Evolutionary conservation across 495 filamentous ascomycete species (phyloP).

Genomic region (Tuber umbilicatum): DNA sequence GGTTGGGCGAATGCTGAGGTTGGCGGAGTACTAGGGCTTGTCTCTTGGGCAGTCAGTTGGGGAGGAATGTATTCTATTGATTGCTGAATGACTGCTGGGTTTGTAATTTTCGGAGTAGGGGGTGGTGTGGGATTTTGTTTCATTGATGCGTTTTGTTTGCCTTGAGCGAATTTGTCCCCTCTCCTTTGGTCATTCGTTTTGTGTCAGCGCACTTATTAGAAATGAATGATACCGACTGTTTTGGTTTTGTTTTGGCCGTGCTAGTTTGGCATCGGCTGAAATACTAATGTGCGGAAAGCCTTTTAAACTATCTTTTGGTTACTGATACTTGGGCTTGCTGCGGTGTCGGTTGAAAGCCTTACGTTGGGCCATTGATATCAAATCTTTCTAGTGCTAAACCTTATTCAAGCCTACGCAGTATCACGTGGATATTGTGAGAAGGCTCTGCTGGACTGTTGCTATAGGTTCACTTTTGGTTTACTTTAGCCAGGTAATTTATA

Average conservation of each 20-base stretch:
- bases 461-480: background rate
- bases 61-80: background rate
- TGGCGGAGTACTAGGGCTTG: slow-evolving; percentile 60
- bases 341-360: background rate
- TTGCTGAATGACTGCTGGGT: slow-evolving; percentile 13
- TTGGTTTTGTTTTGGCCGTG: background rate
- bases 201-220: background rate
- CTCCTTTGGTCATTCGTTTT: background rate
- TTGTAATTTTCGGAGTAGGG: slow-evolving; percentile 13
- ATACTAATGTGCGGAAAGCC: background rate
- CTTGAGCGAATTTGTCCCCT: slow-evolving; percentile 1
- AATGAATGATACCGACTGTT: background rate
- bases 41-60: background rate
- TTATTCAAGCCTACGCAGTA: background rate
- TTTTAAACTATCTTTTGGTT: background rate
- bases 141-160: slow-evolving; percentile 3
- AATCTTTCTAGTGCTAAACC: background rate
- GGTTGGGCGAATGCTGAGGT: slow-evolving; percentile 70
- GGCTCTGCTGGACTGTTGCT: background rate
- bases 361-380: background rate
- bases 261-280: background rate
- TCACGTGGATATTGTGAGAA: background rate
- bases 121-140: slow-evolving; percentile 7
- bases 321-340: background rate
- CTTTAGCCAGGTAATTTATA: background rate